These are phyloP conservation scores for Arthroderma sp. DNA, from an alignment of 2,329 filamentous ascomycete species.

Conservation along the genomic window DNA sequence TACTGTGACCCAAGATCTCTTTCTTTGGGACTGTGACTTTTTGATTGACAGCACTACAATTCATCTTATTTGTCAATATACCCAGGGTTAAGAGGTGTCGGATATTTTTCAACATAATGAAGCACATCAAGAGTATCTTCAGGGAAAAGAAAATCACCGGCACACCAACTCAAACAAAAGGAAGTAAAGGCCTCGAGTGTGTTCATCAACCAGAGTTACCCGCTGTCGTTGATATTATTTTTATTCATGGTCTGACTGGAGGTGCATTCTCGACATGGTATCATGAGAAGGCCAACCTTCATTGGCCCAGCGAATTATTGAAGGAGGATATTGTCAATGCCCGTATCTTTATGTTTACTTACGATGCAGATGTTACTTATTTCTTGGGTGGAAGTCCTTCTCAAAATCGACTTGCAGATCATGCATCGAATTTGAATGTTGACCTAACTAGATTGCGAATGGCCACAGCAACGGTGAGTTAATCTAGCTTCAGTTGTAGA, in stretches of 20 bases:
- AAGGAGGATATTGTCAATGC: conserved; percentile 6
- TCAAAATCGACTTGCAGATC: neutral
- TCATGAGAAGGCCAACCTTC: conserved; percentile 2
- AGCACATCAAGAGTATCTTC: too few species aligned
- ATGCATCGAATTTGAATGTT: neutral
- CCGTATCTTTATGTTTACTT: conserved; percentile 10
- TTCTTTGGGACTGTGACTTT: too few species aligned
- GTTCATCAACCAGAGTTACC: neutral
- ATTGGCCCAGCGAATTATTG: conserved; percentile 13
- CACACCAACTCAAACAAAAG: neutral
- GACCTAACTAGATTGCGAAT: neutral
- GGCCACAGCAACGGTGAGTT: neutral
- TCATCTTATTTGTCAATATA: too few species aligned
- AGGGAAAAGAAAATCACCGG: too few species aligned
- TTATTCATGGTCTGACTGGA: conserved; percentile 13
- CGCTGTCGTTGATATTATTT: conserved; percentile 8
- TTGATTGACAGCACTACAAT: too few species aligned
- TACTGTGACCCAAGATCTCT: too few species aligned
- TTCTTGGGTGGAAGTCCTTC: neutral
- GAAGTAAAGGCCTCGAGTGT: neutral
- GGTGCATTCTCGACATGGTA: conserved; percentile 11
- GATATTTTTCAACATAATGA: too few species aligned
- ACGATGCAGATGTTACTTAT: conserved; percentile 4
- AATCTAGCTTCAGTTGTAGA: neutral
- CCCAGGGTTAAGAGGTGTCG: too few species aligned